These are phyloP conservation scores for Mycena galopus DNA, from an alignment of 768 basidiomycete genomes.

Conservation along the genomic window DNA sequence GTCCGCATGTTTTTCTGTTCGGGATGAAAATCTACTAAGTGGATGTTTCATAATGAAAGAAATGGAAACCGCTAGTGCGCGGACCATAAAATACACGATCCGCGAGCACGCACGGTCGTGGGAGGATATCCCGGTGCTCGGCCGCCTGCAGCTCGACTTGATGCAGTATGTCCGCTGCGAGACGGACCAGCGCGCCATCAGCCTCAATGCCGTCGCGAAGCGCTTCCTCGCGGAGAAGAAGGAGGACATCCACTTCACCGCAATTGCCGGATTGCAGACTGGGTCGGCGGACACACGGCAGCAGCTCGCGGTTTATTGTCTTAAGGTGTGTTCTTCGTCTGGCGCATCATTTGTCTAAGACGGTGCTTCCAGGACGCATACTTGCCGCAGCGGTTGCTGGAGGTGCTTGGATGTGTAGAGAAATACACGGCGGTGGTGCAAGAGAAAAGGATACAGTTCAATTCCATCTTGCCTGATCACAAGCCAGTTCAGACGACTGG, in stretches of 20 bases:
- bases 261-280: conserved; percentile 30
- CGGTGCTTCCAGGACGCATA: no score
- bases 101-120: conserved; percentile 5
- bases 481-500: no score
- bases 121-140: conserved; percentile 14
- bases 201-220: conserved; percentile 22
- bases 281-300: conserved; percentile 27
- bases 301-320: conserved; percentile 36
- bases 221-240: conserved; percentile 34
- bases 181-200: not conserved
- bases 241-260: conserved; percentile 35
- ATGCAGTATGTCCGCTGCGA: conserved; percentile 26
- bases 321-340: conserved; percentile 29
- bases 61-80: not conserved
- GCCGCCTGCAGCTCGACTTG: conserved; percentile 29
- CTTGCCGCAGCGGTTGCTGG: conserved; percentile 27
- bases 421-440: conserved; percentile 5
- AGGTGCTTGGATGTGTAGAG: conserved; percentile 24
- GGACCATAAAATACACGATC: not conserved
- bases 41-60: no score
- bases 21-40: no score
- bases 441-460: conserved; percentile 8
- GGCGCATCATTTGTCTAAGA: no score
- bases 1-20: not conserved
- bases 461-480: conserved; percentile 1